Evolutionary conservation across 2,329 filamentous ascomycete species (phyloP).

Genomic region (Thielaviopsis cerberus): DNA sequence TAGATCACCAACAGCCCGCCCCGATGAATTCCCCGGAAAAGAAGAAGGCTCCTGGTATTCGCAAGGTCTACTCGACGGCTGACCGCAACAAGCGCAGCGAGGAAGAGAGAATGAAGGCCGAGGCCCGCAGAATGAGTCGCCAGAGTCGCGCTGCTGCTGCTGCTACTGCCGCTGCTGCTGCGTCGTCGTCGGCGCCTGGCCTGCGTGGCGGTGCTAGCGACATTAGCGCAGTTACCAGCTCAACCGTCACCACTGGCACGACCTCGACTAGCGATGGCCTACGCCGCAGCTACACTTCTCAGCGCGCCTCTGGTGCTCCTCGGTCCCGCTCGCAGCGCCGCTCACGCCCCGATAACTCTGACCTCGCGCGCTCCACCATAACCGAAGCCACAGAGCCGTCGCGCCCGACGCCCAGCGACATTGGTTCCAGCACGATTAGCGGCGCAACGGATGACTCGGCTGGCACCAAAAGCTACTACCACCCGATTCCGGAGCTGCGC

Average conservation of each 20-base stretch:
- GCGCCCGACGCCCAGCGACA: constrained; percentile 1
- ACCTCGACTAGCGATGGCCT: constrained; percentile 10
- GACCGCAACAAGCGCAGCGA: constrained; percentile 35
- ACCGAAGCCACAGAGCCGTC: neutral
- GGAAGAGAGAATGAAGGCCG: constrained; percentile 34
- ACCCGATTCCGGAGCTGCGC: constrained; percentile 35
- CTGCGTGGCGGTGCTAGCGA: constrained; percentile 10
- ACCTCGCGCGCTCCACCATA: constrained; percentile 14
- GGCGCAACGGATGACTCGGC: constrained; percentile 24
- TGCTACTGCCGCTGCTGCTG: neutral
- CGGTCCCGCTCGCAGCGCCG: constrained; percentile 12
- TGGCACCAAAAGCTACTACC: constrained; percentile 39
- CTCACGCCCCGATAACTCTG: constrained; percentile 17
- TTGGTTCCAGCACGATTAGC: constrained; percentile 9
- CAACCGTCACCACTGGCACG: neutral
- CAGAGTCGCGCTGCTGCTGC: constrained; percentile 23
- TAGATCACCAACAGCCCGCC: constrained; percentile 37
- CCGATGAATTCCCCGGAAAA: constrained; percentile 36
- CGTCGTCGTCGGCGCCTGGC: neutral
- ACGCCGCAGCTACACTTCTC: constrained; percentile 35
- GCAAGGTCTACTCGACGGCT: constrained; percentile 43
- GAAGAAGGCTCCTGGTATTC: constrained; percentile 28
- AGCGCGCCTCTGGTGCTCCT: constrained; percentile 22
- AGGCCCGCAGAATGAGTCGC: constrained; percentile 36
- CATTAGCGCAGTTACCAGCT: constrained; percentile 2